phyloP scores from a whole-genome alignment of 768 basidiomycete genomes.

The Trametes sanguinea region DNA sequence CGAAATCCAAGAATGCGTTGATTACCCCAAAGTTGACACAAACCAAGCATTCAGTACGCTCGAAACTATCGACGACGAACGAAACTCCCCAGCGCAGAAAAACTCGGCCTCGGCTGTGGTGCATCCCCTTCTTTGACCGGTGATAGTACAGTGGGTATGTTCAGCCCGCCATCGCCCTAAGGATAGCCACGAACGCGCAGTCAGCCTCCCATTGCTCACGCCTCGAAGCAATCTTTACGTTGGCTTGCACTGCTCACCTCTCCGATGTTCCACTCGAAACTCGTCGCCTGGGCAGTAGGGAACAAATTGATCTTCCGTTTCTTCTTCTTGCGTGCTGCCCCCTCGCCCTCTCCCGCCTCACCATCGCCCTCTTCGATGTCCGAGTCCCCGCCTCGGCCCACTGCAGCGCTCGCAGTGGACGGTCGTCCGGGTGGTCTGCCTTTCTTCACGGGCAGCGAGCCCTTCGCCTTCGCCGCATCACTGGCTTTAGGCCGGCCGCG shows the following conservation, averaged over 20 bases:
- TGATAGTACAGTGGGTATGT: constrained; percentile 68
- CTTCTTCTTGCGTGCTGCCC: constrained; percentile 57
- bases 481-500: constrained; percentile 17
- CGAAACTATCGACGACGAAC: constrained; percentile 8
- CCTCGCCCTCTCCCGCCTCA: constrained; percentile 27
- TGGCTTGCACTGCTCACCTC: constrained; percentile 33
- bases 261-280: constrained; percentile 48
- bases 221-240: not conserved
- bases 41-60: not conserved
- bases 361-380: constrained; percentile 4
- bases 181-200: not conserved
- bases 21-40: not conserved
- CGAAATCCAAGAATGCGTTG: too few species aligned
- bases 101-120: constrained; percentile 39
- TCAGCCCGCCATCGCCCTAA: constrained; percentile 44
- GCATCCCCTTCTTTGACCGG: constrained; percentile 61
- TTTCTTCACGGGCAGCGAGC: not conserved
- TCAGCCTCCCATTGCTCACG: not conserved
- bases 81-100: constrained; percentile 13
- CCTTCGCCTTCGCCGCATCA: not conserved
- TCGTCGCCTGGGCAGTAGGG: constrained; percentile 40
- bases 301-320: constrained; percentile 73
- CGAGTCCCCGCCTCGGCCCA: not conserved
- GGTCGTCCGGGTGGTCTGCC: constrained; percentile 8
- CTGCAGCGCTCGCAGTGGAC: not conserved